Evolutionary conservation across 495 filamentous ascomycete genomes (phyloP).

Genomic region (Penicillium goetzii): DNA sequence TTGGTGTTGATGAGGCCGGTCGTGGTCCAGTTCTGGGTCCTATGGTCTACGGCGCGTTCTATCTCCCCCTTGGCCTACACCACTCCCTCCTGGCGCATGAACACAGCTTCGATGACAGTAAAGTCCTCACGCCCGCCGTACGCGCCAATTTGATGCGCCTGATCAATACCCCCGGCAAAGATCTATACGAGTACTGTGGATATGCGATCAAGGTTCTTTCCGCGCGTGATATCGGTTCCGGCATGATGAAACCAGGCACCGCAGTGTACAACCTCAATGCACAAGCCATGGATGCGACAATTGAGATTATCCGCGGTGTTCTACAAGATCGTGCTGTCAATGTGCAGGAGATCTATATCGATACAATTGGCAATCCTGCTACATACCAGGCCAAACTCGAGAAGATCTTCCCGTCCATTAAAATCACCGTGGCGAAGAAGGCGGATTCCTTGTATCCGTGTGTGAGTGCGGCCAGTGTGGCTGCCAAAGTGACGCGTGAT

Average conservation of each 20-base stretch:
- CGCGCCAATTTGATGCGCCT: conserved; percentile 75
- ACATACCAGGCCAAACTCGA: conserved; percentile 85
- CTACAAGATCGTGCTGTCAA: conserved; percentile 72
- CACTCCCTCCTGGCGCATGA: conserved; percentile 71
- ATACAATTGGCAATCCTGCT: conserved; percentile 84
- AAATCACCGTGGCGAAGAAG: conserved; percentile 93
- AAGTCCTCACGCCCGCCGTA: conserved; percentile 74
- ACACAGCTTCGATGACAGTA: conserved; percentile 91
- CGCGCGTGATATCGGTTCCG: conserved; percentile 77
- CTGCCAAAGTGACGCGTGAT: conserved; percentile 94
- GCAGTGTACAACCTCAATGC: conserved; percentile 90
- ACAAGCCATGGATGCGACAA: conserved; percentile 95
- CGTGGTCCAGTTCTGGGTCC: conserved; percentile 93
- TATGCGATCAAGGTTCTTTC: conserved; percentile 84
- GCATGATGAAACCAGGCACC: conserved; percentile 70
- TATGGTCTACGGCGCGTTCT: conserved; percentile 95
- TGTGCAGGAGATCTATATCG: conserved; percentile 87
- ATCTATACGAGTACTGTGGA: conserved; percentile 71
- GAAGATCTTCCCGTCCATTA: conserved; percentile 75
- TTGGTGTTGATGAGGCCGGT: conserved; percentile 95
- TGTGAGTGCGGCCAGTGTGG: conserved; percentile 91
- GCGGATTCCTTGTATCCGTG: conserved; percentile 92
- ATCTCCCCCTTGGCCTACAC: conserved; percentile 70
- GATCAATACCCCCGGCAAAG: conserved; percentile 67
- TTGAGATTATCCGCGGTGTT: conserved; percentile 78